Evolutionary conservation across 768 basidiomycete species (phyloP).

Genomic region (Trichaptum fuscoviolaceum): DNA sequence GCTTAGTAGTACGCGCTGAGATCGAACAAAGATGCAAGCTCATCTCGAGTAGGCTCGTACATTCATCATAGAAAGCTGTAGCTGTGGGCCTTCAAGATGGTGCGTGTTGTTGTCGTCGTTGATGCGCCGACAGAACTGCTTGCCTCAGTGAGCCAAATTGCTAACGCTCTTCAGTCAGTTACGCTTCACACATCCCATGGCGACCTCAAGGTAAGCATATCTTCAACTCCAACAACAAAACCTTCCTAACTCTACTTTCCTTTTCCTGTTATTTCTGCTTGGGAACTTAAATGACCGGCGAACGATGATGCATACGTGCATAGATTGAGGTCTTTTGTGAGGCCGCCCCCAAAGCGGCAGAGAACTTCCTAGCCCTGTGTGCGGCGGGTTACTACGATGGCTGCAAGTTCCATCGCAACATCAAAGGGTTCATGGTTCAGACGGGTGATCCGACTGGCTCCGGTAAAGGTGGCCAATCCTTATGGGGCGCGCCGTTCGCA

Average conservation of each 20-base stretch:
- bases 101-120: neutral
- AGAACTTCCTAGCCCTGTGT: constrained; percentile 96
- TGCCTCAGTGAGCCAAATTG: neutral
- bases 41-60: neutral
- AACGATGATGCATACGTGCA: neutral
- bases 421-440: constrained; percentile 95
- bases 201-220: constrained; percentile 74
- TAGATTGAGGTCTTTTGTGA: constrained; percentile 98
- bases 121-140: neutral
- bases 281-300: neutral
- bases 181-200: constrained; percentile 93
- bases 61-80: neutral
- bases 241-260: constrained; percentile 3
- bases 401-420: constrained; percentile 89
- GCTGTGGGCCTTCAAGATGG: neutral
- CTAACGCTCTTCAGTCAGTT: constrained; percentile 58
- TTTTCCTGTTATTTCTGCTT: neutral
- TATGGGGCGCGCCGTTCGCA: constrained; percentile 88
- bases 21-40: neutral
- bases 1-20: too few species aligned
- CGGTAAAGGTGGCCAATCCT: constrained; percentile 95
- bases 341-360: constrained; percentile 90
- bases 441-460: constrained; percentile 86
- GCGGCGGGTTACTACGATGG: constrained; percentile 84
- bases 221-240: neutral